These are phyloP conservation scores for Epichloe sibirici DNA, from an alignment of 2,329 filamentous ascomycete genomes.

Conservation along the genomic window DNA sequence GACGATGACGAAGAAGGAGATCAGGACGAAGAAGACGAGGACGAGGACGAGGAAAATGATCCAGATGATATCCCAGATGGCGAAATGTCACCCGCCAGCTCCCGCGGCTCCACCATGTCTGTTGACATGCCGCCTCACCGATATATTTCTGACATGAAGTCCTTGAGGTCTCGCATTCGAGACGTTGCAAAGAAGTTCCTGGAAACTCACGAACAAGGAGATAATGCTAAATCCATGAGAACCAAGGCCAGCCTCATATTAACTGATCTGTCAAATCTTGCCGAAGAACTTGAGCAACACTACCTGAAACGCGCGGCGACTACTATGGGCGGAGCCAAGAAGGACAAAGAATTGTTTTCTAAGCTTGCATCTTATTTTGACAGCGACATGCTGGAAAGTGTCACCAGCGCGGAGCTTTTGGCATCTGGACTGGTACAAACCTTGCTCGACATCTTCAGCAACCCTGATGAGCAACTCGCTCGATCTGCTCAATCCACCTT, in stretches of 20 bases:
- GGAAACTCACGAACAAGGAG: conserved; percentile 67
- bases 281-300: conserved; percentile 57
- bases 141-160: conserved; percentile 34
- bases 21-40: conserved; percentile 33
- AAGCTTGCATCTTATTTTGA: conserved; percentile 76
- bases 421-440: conserved; percentile 82
- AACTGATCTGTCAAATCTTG: conserved; percentile 57
- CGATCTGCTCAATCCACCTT: conserved; percentile 69
- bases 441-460: conserved; percentile 70
- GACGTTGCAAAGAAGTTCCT: conserved; percentile 72
- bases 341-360: conserved; percentile 57
- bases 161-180: conserved; percentile 56
- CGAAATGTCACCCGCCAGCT: conserved; percentile 53
- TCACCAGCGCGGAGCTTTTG: conserved; percentile 88
- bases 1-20: conserved; percentile 37
- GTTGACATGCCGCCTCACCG: conserved; percentile 41
- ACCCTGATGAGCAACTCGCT: conserved; percentile 48
- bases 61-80: conserved; percentile 34
- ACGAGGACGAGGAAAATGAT: conserved; percentile 42
- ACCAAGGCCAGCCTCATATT: conserved; percentile 69
- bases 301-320: conserved; percentile 47
- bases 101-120: conserved; percentile 54
- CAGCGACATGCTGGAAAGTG: conserved; percentile 76
- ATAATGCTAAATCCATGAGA: conserved; percentile 59
- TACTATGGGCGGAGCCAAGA: conserved; percentile 21